Percentiles rank a stretch among this genome's conserved stretches.
These are phyloP conservation scores for Yamadazyma triangularis DNA, from an alignment of 1,139 yeast species.

Conservation along the genomic window DNA sequence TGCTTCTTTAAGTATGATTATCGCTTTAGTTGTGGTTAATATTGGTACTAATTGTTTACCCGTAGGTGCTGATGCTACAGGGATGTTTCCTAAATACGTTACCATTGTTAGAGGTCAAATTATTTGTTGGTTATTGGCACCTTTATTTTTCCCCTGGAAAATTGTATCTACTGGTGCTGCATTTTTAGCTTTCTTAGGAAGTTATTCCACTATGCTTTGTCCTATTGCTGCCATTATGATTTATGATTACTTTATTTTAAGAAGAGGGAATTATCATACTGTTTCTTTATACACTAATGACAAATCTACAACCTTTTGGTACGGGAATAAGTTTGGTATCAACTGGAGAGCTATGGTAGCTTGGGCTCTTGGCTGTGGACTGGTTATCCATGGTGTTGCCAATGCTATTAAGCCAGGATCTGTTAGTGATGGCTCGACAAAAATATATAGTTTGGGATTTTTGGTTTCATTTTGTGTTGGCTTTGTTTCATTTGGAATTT, in stretches of 20 bases:
- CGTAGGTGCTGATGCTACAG: slow-evolving; percentile 11
- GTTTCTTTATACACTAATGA: slow-evolving; percentile 8
- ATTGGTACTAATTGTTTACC: slow-evolving; percentile 10
- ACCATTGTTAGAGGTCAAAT: slow-evolving; percentile 9
- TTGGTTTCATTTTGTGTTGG: slow-evolving; percentile 7
- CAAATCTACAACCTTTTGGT: slow-evolving; percentile 6
- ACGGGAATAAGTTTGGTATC: slow-evolving; percentile 6
- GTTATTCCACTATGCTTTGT: slow-evolving; percentile 10
- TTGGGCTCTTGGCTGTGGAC: slow-evolving; percentile 7
- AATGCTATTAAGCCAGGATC: slow-evolving; percentile 9
- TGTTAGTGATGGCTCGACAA: slow-evolving; percentile 7
- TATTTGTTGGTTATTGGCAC: slow-evolving; percentile 8
- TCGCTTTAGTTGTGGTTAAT: slow-evolving; percentile 9
- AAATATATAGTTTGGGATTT: slow-evolving; percentile 8
- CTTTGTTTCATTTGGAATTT: slow-evolving; percentile 5
- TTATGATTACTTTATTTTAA: slow-evolving; percentile 8
- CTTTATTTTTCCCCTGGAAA: slow-evolving; percentile 10
- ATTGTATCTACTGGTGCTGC: slow-evolving; percentile 8
- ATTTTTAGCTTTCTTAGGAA: slow-evolving; percentile 10
- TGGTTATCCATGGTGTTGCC: slow-evolving; percentile 9
- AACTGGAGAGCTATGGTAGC: slow-evolving; percentile 11
- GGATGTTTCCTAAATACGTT: slow-evolving; percentile 9
- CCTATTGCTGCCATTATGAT: slow-evolving; percentile 11
- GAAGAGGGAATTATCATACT: slow-evolving; percentile 9
- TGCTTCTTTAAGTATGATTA: slow-evolving; percentile 10